These are phyloP conservation scores for Cordia subcordata DNA, from an alignment of 257 asterid species.

Conservation along the genomic window DNA sequence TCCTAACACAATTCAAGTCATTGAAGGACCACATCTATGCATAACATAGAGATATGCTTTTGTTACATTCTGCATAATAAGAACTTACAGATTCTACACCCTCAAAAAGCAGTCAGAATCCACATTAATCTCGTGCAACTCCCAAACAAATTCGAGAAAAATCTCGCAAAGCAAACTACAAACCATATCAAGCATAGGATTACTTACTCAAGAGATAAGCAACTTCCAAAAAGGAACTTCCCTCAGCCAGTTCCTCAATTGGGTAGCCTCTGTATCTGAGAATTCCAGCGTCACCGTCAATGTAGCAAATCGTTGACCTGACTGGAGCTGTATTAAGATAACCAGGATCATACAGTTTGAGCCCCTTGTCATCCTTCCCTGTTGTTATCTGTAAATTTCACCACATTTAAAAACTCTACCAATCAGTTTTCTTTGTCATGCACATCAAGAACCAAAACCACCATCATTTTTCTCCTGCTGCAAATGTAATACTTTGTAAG, in stretches of 20 bases:
- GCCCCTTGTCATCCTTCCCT: slow-evolving; percentile 82
- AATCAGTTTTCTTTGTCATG: background rate
- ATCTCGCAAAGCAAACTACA: background rate
- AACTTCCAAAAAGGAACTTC: slow-evolving; percentile 87
- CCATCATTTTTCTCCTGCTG: too few relatives aligned
- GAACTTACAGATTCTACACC: too few relatives aligned
- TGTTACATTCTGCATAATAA: too few relatives aligned
- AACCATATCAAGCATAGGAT: background rate
- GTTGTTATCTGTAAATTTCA: slow-evolving; percentile 51
- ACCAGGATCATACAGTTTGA: slow-evolving; percentile 96
- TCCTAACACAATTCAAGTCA: too few relatives aligned
- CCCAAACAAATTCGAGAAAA: background rate
- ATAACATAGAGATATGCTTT: too few relatives aligned
- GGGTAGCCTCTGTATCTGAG: slow-evolving; percentile 97
- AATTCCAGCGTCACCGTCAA: slow-evolving; percentile 96
- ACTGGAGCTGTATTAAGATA: slow-evolving; percentile 98
- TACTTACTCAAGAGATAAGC: slow-evolving; percentile 90
- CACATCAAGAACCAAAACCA: background rate
- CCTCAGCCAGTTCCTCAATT: slow-evolving; percentile 91
- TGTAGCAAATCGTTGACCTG: slow-evolving; percentile 81
- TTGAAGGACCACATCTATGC: too few relatives aligned
- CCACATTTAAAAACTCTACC: background rate
- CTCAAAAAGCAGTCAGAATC: too few relatives aligned
- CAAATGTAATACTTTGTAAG: background rate
- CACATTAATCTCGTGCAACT: too few relatives aligned